Conservation (phyloP, 2,329 filamentous ascomycete species). For the Didymella keratinophila region DNA sequence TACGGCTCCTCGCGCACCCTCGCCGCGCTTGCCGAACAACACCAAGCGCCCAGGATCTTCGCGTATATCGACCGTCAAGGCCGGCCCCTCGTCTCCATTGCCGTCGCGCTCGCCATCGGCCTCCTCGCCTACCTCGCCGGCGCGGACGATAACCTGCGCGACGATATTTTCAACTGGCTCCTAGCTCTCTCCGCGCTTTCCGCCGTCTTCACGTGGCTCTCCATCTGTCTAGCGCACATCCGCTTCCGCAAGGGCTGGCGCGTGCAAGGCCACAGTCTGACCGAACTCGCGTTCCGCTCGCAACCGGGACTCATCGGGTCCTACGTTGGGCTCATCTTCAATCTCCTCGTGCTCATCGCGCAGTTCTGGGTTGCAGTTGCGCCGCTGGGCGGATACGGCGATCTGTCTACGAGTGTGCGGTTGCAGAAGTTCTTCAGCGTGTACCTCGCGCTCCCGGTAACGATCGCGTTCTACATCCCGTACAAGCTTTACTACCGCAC, state of each 20-base stretch:
- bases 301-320: slow-evolving; percentile 82
- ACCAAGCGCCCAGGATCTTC: slow-evolving; percentile 64
- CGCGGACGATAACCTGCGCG: slow-evolving; percentile 47
- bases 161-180: slow-evolving; percentile 68
- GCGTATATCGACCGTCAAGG: slow-evolving; percentile 69
- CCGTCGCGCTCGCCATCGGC: slow-evolving; percentile 64
- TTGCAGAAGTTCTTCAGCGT: slow-evolving; percentile 75
- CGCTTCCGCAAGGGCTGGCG: slow-evolving; percentile 70
- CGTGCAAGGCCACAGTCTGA: slow-evolving; percentile 67
- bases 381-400: slow-evolving; percentile 68
- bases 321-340: slow-evolving; percentile 79
- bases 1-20: slow-evolving; percentile 92
- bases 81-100: slow-evolving; percentile 65
- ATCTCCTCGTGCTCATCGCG: slow-evolving; percentile 76
- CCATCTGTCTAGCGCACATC: slow-evolving; percentile 68
- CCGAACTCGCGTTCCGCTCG: slow-evolving; percentile 81
- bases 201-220: slow-evolving; percentile 79
- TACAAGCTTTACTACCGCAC: slow-evolving; percentile 82
- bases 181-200: slow-evolving; percentile 75
- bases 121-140: slow-evolving; percentile 66
- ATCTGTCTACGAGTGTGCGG: slow-evolving; percentile 56
- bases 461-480: slow-evolving; percentile 70
- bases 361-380: slow-evolving; percentile 90
- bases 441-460: slow-evolving; percentile 74
- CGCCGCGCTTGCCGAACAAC: slow-evolving; percentile 85